Conservation (phyloP, 2,329 filamentous ascomycete species). For the Aureobasidium sp. region DNA sequence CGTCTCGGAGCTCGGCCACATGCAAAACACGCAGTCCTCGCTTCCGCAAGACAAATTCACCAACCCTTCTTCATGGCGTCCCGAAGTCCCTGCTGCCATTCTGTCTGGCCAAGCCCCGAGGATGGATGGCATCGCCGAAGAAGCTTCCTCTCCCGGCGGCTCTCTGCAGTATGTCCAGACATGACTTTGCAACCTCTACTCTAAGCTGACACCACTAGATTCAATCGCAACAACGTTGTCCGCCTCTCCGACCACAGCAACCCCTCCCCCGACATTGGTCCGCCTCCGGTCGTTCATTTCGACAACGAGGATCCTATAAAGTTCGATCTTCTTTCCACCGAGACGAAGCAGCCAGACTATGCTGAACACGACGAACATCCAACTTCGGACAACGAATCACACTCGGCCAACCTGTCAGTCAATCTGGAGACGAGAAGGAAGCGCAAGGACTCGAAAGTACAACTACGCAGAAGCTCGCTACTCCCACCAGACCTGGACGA, state of each 20-base stretch:
- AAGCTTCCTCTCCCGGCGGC: constrained; percentile 56
- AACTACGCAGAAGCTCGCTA: constrained; percentile 33
- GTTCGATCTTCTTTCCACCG: constrained; percentile 28
- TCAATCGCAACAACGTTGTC: constrained; percentile 47
- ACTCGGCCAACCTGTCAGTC: constrained; percentile 31
- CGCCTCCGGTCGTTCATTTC: constrained; percentile 46
- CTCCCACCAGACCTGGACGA: constrained; percentile 31
- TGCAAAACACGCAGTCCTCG: constrained; percentile 17
- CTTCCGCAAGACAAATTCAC: constrained; percentile 14
- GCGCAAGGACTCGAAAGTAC: constrained; percentile 41
- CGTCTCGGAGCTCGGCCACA: constrained; percentile 53
- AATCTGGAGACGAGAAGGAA: constrained; percentile 46
- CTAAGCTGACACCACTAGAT: constrained; percentile 36
- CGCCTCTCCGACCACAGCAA: constrained; percentile 44
- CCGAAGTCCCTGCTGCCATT: constrained; percentile 17
- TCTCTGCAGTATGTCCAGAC: constrained; percentile 43
- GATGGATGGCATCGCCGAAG: constrained; percentile 60
- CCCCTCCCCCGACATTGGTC: constrained; percentile 61
- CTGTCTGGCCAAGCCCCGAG: constrained; percentile 38
- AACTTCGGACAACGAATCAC: constrained; percentile 25
- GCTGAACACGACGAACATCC: constrained; percentile 15
- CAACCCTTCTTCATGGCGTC: constrained; percentile 17
- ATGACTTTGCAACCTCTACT: not conserved
- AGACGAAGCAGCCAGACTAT: not conserved
- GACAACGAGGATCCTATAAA: constrained; percentile 40